A percentile compares a stretch with the other conserved stretches of the same genome.
phyloP scores from a whole-genome alignment of 768 basidiomycete species.

The Tylopilus cervinicoccineus region DNA sequence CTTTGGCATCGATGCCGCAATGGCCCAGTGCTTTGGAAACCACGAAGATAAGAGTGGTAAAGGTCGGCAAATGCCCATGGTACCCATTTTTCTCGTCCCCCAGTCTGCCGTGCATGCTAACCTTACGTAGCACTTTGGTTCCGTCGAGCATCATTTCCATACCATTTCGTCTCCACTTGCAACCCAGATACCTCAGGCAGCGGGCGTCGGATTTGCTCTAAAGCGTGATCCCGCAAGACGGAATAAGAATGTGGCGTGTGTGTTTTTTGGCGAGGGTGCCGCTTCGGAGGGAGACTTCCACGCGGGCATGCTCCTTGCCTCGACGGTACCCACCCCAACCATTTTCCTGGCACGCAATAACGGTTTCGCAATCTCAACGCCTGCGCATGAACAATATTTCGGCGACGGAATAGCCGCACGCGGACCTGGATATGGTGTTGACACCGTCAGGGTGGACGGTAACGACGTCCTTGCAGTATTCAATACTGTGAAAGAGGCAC shows the following conservation, averaged over 20 bases:
- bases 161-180: constrained; percentile 92
- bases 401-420: constrained; percentile 92
- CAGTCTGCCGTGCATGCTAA: neutral
- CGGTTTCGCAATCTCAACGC: constrained; percentile 94
- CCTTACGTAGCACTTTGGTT: constrained; percentile 74
- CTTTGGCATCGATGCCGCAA: constrained; percentile 71
- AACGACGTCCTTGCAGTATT: constrained; percentile 89
- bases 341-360: constrained; percentile 79
- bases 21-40: constrained; percentile 92
- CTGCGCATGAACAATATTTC: constrained; percentile 81
- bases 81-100: constrained; percentile 32
- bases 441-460: constrained; percentile 90
- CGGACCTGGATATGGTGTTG: constrained; percentile 87
- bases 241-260: constrained; percentile 73
- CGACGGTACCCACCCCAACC: constrained; percentile 70
- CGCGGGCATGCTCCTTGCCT: constrained; percentile 80
- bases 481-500: constrained; percentile 65
- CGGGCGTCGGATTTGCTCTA: constrained; percentile 88
- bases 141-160: constrained; percentile 80
- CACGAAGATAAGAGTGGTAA: constrained; percentile 75
- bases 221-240: constrained; percentile 69
- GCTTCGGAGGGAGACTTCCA: constrained; percentile 96
- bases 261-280: constrained; percentile 92
- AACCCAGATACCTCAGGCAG: constrained; percentile 93
- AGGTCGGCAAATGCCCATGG: constrained; percentile 92